Conservation (phyloP, 352 stramenopile genomes). For the Phytophthora vignae region DNA sequence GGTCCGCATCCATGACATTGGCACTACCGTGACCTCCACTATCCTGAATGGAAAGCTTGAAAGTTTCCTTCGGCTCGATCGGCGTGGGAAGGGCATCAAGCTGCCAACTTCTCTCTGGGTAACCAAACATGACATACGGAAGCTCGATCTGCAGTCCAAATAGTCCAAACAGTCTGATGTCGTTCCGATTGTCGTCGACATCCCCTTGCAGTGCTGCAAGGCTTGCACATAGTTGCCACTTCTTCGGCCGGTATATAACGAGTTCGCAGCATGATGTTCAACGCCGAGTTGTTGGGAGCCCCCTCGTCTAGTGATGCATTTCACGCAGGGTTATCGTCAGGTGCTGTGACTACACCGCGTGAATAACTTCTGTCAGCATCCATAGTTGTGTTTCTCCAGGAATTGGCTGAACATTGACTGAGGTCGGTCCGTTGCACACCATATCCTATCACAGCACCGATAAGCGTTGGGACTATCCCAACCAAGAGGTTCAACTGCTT, state of each 20-base stretch:
- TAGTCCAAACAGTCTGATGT: background rate
- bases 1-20: background rate
- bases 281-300: background rate
- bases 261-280: background rate
- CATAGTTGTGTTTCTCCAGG: background rate
- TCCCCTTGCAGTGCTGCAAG: no score
- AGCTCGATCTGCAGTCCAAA: background rate
- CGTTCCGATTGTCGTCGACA: no score
- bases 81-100: background rate
- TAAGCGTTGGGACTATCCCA: background rate
- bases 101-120: background rate
- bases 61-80: background rate
- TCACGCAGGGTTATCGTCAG: background rate
- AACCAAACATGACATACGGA: background rate
- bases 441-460: background rate
- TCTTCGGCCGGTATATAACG: background rate
- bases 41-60: background rate
- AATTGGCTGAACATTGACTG: background rate
- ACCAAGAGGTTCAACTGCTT: background rate
- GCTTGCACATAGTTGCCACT: background rate
- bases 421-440: background rate
- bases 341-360: background rate
- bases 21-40: background rate
- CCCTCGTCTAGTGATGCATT: background rate
- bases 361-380: background rate